Evolutionary conservation across 331 rosid genomes (phyloP).

Genomic region (Malus hybrid): DNA sequence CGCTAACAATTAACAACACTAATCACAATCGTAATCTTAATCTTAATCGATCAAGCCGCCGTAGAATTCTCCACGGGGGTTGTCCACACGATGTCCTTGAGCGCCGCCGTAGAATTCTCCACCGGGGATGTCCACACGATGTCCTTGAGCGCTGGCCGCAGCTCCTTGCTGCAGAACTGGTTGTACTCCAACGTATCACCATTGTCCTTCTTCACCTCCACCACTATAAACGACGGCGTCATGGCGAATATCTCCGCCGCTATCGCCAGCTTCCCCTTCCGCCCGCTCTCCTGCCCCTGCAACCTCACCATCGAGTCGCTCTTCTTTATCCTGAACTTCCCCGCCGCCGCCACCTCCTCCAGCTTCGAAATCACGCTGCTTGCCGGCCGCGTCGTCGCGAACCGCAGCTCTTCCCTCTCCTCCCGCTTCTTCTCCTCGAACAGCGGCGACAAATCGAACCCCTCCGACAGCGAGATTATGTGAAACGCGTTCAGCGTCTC

Average conservation of each 20-base stretch:
- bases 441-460: constrained; percentile 81
- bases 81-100: constrained; percentile 78
- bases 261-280: constrained; percentile 79
- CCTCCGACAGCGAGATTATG: constrained; percentile 69
- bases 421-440: constrained; percentile 85
- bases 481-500: constrained; percentile 80
- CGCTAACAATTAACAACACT: neutral
- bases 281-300: constrained; percentile 58
- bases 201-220: constrained; percentile 80
- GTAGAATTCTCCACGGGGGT: constrained; percentile 32
- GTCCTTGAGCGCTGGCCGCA: constrained; percentile 87
- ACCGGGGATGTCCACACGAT: constrained; percentile 64
- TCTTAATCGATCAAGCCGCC: constrained; percentile 16
- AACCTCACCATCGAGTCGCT: constrained; percentile 66
- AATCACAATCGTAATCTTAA: neutral
- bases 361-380: constrained; percentile 81
- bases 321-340: constrained; percentile 61
- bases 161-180: constrained; percentile 79
- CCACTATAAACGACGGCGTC: constrained; percentile 76
- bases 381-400: constrained; percentile 72
- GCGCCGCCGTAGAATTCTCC: constrained; percentile 36
- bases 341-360: constrained; percentile 71
- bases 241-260: constrained; percentile 79
- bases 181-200: constrained; percentile 86
- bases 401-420: constrained; percentile 79